Evolutionary conservation across 2,329 filamentous ascomycete species (phyloP).

Genomic region (Aspergillus costaricaensis): DNA sequence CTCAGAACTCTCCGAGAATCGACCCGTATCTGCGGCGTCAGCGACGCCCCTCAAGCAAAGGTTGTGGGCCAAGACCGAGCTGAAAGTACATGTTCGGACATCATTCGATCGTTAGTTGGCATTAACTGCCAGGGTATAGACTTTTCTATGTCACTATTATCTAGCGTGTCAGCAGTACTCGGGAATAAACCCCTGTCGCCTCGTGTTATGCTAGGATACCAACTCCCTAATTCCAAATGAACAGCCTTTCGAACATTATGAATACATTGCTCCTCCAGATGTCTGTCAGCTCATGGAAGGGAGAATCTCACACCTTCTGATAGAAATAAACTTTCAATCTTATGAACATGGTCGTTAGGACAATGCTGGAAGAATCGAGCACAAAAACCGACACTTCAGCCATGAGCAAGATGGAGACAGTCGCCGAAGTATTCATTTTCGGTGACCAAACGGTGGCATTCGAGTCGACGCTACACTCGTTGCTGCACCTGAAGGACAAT

Average conservation of each 20-base stretch:
- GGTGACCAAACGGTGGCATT: slow-evolving; percentile 11
- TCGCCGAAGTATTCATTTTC: slow-evolving; percentile 8
- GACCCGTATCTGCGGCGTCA: not conserved
- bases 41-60: not conserved
- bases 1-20: not conserved
- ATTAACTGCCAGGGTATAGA: not conserved
- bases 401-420: not conserved
- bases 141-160: not conserved
- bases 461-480: not conserved
- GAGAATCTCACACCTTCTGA: not conserved
- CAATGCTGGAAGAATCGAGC: not conserved
- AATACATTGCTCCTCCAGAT: not conserved
- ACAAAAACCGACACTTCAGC: not conserved
- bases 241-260: not conserved
- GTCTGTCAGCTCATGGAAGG: not conserved
- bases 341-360: slow-evolving; percentile 19
- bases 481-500: slow-evolving; percentile 12
- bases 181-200: not conserved
- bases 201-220: not conserved
- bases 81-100: too few relatives aligned
- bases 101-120: not conserved
- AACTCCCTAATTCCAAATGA: not conserved
- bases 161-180: not conserved
- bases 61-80: not conserved
- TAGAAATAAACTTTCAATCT: not conserved